Percentiles rank a stretch among this genome's conserved stretches.
These are phyloP conservation scores for Colletotrichum euphorbiae DNA, from an alignment of 2,329 filamentous ascomycete genomes.

Conservation along the genomic window DNA sequence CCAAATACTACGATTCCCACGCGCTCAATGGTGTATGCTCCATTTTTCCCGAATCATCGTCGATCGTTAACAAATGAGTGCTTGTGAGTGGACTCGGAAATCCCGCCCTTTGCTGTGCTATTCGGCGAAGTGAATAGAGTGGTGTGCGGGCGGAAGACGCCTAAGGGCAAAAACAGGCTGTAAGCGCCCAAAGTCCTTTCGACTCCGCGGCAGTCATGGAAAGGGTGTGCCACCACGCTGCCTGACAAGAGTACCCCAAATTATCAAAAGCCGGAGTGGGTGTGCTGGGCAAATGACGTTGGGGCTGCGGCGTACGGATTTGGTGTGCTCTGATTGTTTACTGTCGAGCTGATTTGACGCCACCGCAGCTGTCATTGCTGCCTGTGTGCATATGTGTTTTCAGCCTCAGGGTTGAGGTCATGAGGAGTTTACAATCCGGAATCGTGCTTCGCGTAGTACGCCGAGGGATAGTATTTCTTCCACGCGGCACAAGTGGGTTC, in stretches of 20 bases:
- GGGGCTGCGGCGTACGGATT: not conserved
- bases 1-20: not conserved
- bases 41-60: not conserved
- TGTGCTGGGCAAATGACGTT: slow-evolving; percentile 9
- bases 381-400: slow-evolving; percentile 1
- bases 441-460: slow-evolving; percentile 38
- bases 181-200: not conserved
- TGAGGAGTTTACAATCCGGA: slow-evolving; percentile 37
- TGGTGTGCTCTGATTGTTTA: slow-evolving; percentile 20
- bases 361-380: slow-evolving; percentile 18
- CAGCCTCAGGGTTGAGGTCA: slow-evolving; percentile 3
- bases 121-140: not conserved
- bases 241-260: not conserved
- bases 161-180: not conserved
- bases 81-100: not conserved
- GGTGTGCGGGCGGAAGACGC: not conserved
- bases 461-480: slow-evolving; percentile 39
- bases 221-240: not conserved
- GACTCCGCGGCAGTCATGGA: not conserved
- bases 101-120: not conserved
- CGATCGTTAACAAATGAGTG: not conserved
- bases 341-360: slow-evolving; percentile 1
- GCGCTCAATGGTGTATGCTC: not conserved
- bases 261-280: not conserved
- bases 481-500: slow-evolving; percentile 39